Base-by-base conservation (phyloP, 495 filamentous ascomycete species). In the Aspergillus saccharolyticus region DNA sequence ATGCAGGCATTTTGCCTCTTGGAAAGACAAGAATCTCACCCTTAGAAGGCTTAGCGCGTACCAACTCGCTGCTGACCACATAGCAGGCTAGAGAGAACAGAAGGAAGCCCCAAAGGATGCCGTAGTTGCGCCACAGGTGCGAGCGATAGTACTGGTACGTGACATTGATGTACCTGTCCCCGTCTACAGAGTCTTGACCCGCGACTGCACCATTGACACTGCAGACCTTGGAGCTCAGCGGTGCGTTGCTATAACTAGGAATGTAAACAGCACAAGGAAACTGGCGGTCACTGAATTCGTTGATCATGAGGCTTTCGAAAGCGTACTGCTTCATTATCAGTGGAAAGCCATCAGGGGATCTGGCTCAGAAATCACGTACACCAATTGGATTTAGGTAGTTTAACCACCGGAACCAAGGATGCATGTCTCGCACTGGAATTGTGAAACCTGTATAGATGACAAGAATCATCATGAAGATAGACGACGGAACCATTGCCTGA, bases 381-480 rank as follows among this genome's bases (percentile, higher is more conserved):
- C 83, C 85, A 43, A 97, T 83, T 5, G 91, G 91, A 60, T 96
- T 86, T 14, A 96, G 68, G 59, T 90, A 96, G 61, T 90, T 89
- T 39, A 97, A 75, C 92, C 92, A 96, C 28, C 88, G 80, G 61
- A 89, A 89, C 88, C 91, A 96, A 2, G 74, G 78, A 14, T 85
- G 83, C 90, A 96, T 96, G 53, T 73, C 51, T 51, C 66, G 69
- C 43, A 83, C 81, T 0, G 91, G 92, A 59, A 97, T 89, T 2
- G 84, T 85, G 68, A 96, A 96, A 9, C 92, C 92, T 52, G 91
- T 96, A 67, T 94, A 96, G 56, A 96, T 89, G 63, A 95, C 77
- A 42, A 96, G 75, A 44, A 83, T 81, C 49, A 96, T 78, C 69
- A 96, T 93, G 60, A 96, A 80, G 21, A 96, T 70, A 0, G 89